phyloP scores from a whole-genome alignment of 495 filamentous ascomycete genomes.

The Aspergillus olivimuriae region DNA sequence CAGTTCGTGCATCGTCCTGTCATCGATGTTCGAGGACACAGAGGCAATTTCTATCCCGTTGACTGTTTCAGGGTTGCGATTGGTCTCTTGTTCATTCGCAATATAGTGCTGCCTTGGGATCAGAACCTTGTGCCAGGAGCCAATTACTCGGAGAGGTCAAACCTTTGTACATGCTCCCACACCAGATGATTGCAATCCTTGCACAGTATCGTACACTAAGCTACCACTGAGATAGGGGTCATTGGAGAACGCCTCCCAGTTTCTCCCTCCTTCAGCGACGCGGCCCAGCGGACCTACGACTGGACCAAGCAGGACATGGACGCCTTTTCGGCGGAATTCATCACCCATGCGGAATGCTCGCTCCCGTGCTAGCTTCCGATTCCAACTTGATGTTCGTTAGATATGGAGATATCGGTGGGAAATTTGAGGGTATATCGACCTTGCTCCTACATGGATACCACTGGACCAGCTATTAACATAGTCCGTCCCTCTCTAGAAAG shows the following conservation, averaged over 20 bases:
- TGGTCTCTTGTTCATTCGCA: constrained; percentile 81
- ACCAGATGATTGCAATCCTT: constrained; percentile 61
- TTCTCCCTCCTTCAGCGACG: constrained; percentile 73
- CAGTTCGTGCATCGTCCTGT: constrained; percentile 64
- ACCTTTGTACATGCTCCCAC: constrained; percentile 69
- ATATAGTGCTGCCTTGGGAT: constrained; percentile 63
- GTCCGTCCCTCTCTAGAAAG: constrained; percentile 42
- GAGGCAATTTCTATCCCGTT: constrained; percentile 37
- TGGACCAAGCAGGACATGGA: constrained; percentile 51
- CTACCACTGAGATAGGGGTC: constrained; percentile 66
- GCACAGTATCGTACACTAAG: constrained; percentile 51
- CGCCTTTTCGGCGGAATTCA: constrained; percentile 52
- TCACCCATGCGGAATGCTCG: constrained; percentile 47
- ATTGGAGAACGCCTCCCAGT: constrained; percentile 76
- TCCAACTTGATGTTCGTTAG: constrained; percentile 36
- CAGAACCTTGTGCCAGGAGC: constrained; percentile 29
- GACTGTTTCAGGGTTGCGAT: constrained; percentile 35
- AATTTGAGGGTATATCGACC: constrained; percentile 5
- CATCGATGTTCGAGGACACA: constrained; percentile 57
- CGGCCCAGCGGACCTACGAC: constrained; percentile 68
- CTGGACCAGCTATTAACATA: constrained; percentile 51
- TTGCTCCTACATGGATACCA: constrained; percentile 50
- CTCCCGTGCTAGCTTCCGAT: constrained; percentile 43
- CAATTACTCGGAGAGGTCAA: background rate
- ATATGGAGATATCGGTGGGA: constrained; percentile 13